These are phyloP conservation scores for Acanthamoeba sp. DNA, from an alignment of 208 protist species.

Conservation along the genomic window DNA sequence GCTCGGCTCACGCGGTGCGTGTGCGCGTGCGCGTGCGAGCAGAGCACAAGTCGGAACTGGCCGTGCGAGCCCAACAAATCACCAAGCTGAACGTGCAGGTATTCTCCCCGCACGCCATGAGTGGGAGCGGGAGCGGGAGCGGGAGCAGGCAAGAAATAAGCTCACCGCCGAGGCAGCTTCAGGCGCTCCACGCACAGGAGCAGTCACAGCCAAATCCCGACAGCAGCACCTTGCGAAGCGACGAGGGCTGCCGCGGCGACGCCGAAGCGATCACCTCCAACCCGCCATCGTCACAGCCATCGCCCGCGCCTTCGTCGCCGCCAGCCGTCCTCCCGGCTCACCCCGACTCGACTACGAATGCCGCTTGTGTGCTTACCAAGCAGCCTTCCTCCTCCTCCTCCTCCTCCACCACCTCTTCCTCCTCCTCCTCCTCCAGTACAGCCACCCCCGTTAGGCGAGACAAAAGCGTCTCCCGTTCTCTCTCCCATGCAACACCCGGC, in stretches of 20 bases:
- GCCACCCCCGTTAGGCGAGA: background rate
- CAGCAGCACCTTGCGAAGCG: background rate
- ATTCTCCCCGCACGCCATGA: background rate
- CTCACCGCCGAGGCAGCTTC: background rate
- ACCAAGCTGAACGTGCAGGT: background rate
- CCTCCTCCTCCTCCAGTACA: background rate
- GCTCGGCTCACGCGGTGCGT: too few species aligned
- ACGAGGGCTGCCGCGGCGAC: background rate
- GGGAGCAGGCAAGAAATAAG: background rate
- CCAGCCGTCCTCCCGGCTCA: background rate
- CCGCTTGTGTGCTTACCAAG: background rate
- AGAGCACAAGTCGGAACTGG: constrained; percentile 37
- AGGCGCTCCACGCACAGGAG: background rate
- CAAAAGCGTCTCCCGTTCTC: background rate
- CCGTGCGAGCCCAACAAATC: background rate
- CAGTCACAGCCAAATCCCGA: too few species aligned
- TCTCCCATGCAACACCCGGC: background rate
- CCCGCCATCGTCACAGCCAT: background rate
- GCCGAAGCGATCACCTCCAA: too few species aligned
- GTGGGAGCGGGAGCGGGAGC: background rate
- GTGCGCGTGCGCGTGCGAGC: background rate
- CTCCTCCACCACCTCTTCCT: background rate
- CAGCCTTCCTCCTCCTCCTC: background rate
- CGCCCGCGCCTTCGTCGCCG: background rate
- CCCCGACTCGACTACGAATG: background rate